Evolutionary conservation across 495 filamentous ascomycete genomes (phyloP).

Genomic region (Xylaria palmicola): DNA sequence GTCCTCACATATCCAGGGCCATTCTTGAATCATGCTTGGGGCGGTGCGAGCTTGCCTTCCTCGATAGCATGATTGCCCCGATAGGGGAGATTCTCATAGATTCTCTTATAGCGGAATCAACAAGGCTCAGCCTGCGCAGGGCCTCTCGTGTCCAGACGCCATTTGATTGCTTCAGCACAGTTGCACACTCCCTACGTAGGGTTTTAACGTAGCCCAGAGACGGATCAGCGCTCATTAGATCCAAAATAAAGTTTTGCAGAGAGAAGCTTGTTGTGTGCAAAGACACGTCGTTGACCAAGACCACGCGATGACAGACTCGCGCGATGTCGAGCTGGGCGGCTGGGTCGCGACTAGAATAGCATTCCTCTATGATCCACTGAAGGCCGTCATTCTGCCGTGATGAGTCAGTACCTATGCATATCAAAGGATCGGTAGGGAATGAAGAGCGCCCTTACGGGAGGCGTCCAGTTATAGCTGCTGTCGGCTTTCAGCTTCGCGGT

Average conservation of each 20-base stretch:
- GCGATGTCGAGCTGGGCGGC: background rate
- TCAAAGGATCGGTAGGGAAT: background rate
- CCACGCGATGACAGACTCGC: background rate
- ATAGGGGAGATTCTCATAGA: conserved; percentile 18
- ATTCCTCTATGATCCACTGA: conserved; percentile 19
- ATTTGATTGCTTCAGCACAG: conserved; percentile 4
- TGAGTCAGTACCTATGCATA: background rate
- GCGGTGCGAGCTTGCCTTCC: conserved; percentile 6
- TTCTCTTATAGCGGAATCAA: conserved; percentile 15
- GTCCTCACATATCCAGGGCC: background rate
- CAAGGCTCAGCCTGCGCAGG: background rate
- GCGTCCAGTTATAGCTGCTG: background rate
- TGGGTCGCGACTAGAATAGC: background rate
- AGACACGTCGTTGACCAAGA: conserved; percentile 4
- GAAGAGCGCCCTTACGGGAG: background rate
- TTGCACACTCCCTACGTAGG: conserved; percentile 7
- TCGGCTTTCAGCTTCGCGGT: background rate
- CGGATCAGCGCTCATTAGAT: conserved; percentile 4
- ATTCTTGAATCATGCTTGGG: background rate
- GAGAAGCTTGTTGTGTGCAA: conserved; percentile 2
- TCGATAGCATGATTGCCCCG: background rate
- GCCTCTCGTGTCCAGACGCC: conserved; percentile 12
- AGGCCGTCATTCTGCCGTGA: conserved; percentile 18
- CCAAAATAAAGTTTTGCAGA: background rate
- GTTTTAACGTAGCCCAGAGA: conserved; percentile 11